These are phyloP conservation scores for Aspergillus persii DNA, from an alignment of 2,329 filamentous ascomycete species.

Conservation along the genomic window DNA sequence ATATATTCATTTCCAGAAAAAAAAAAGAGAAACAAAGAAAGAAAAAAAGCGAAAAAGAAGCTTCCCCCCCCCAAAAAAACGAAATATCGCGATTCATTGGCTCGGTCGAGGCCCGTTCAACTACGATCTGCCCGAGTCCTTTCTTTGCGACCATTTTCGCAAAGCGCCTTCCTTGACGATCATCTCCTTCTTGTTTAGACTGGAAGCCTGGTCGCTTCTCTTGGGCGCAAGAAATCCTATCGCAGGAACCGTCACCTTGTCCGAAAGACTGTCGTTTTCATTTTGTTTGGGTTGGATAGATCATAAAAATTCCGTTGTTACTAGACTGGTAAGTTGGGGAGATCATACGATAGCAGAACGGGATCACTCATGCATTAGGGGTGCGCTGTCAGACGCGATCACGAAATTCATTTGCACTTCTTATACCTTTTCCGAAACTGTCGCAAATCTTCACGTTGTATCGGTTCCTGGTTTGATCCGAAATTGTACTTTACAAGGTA, in stretches of 20 bases:
- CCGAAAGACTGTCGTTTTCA: slow-evolving; percentile 27
- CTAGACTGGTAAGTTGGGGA: slow-evolving; percentile 34
- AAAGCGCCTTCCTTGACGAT: slow-evolving; percentile 13
- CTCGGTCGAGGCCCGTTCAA: not conserved
- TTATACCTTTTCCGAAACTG: slow-evolving; percentile 14
- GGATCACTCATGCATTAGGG: slow-evolving; percentile 10
- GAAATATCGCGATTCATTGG: not conserved
- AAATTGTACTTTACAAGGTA: slow-evolving; percentile 21
- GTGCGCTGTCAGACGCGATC: slow-evolving; percentile 25
- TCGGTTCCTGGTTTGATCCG: slow-evolving; percentile 11
- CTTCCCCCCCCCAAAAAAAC: not conserved
- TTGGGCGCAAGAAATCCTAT: not conserved
- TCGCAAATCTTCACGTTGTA: slow-evolving; percentile 13
- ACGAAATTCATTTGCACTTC: slow-evolving; percentile 23
- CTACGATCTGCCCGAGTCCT: slow-evolving; percentile 8
- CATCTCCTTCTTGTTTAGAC: slow-evolving; percentile 11
- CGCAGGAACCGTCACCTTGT: slow-evolving; percentile 15
- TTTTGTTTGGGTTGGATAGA: slow-evolving; percentile 25
- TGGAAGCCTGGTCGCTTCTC: slow-evolving; percentile 32
- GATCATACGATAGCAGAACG: slow-evolving; percentile 3
- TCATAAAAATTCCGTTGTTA: slow-evolving; percentile 21
- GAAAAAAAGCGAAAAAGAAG: not conserved
- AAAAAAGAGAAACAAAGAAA: slow-evolving; percentile 7
- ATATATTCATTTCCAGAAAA: slow-evolving; percentile 6
- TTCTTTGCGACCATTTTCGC: slow-evolving; percentile 14